Evolutionary conservation across 1,284 basidiomycete genomes (phyloP).

Genomic region (Bjerkandera adusta): DNA sequence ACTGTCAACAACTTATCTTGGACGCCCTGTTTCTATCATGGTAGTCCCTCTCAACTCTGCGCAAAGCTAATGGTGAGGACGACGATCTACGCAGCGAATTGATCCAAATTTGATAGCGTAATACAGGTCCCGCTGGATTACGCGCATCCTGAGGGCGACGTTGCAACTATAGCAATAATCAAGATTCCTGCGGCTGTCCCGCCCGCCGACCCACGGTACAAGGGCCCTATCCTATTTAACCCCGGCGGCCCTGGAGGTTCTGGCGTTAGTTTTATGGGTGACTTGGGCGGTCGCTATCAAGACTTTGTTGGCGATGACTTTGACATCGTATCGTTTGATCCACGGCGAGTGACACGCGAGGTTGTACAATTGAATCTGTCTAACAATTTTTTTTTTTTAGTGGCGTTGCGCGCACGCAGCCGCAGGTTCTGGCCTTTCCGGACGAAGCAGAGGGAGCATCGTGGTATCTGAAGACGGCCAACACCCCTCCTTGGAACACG

Average conservation of each 20-base stretch:
- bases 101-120: neutral
- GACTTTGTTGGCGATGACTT: conserved; percentile 27
- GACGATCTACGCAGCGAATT: too few species aligned
- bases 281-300: neutral
- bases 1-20: neutral
- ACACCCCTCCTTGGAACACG: neutral
- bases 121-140: conserved; percentile 31
- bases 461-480: neutral
- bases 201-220: conserved; percentile 22
- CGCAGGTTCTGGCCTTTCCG: neutral
- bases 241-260: conserved; percentile 34
- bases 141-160: conserved; percentile 20
- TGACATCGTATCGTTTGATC: conserved; percentile 35
- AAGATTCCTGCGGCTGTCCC: conserved; percentile 23
- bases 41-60: neutral
- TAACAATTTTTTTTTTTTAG: neutral
- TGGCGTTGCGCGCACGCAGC: conserved; percentile 4
- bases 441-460: conserved; percentile 7
- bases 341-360: conserved; percentile 17
- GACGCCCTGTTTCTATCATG: conserved; percentile 1
- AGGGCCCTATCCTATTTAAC: conserved; percentile 33
- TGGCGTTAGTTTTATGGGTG: conserved; percentile 21
- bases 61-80: conserved; percentile 1
- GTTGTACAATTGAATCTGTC: neutral
- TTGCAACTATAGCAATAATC: conserved; percentile 30